phyloP scores from a whole-genome alignment of 208 protist genomes.

The Tritrichomonas foetus region DNA sequence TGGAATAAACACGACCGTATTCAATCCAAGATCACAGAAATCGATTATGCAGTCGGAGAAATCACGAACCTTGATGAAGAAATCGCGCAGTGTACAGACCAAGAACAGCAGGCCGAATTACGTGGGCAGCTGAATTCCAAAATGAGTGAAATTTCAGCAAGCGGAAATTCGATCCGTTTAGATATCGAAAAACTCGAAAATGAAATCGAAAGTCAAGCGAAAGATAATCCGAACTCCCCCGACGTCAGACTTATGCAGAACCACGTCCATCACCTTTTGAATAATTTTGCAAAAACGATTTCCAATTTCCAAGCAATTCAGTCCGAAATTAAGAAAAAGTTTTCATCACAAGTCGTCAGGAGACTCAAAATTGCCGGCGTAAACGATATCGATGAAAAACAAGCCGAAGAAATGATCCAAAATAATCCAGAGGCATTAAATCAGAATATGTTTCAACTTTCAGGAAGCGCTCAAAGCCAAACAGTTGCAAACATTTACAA shows the following conservation, averaged over 20 bases:
- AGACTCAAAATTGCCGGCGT: neutral
- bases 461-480: neutral
- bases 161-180: neutral
- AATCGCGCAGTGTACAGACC: neutral
- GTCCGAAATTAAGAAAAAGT: neutral
- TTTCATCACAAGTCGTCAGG: neutral
- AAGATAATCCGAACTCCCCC: neutral
- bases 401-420: neutral
- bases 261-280: neutral
- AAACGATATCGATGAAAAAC: neutral
- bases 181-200: neutral
- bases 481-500: neutral
- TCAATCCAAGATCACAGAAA: neutral
- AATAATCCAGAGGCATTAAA: constrained; percentile 25
- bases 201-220: neutral
- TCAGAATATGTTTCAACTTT: neutral
- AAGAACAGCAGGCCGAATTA: neutral
- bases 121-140: neutral
- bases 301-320: neutral
- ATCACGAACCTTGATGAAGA: neutral
- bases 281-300: neutral
- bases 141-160: neutral
- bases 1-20: neutral
- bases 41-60: neutral
- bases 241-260: neutral